A percentile compares a stretch with the other conserved stretches of the same genome.
phyloP scores from a whole-genome alignment of 305 asterid species.

The Fraxinus albicans region DNA sequence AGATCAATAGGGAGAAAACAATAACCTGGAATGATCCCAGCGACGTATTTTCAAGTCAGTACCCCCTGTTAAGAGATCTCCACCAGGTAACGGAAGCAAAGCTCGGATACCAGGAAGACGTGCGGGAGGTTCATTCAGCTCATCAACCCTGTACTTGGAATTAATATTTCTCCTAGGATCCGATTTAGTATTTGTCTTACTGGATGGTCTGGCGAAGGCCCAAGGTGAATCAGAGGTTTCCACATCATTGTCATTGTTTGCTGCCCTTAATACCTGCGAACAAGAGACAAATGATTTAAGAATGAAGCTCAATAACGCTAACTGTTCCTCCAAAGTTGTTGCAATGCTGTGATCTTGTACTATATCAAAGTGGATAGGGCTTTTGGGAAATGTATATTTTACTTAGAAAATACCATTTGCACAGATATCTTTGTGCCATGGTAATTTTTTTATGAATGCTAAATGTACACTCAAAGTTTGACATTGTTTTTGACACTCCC shows the following conservation, averaged over 20 bases:
- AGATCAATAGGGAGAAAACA: background rate
- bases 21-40: conserved; percentile 92
- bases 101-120: conserved; percentile 95
- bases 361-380: background rate
- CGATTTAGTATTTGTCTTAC: conserved; percentile 59
- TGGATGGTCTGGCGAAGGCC: conserved; percentile 71
- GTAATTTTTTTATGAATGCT: background rate
- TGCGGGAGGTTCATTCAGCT: conserved; percentile 72
- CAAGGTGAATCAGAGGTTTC: conserved; percentile 70
- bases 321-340: conserved; percentile 7
- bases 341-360: background rate
- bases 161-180: conserved; percentile 58
- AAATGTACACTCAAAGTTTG: background rate
- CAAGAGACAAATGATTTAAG: conserved; percentile 15
- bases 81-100: conserved; percentile 96
- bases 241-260: conserved; percentile 65
- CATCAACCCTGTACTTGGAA: conserved; percentile 79
- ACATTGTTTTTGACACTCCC: background rate
- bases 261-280: conserved; percentile 72
- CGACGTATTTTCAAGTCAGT: conserved; percentile 95
- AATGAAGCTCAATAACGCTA: conserved; percentile 13
- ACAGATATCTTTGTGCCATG: background rate
- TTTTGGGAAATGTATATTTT: background rate
- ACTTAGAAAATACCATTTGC: background rate
- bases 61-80: conserved; percentile 95